Evolutionary conservation across 2,329 filamentous ascomycete species (phyloP).

Genomic region (Talaromyces marneffei): DNA sequence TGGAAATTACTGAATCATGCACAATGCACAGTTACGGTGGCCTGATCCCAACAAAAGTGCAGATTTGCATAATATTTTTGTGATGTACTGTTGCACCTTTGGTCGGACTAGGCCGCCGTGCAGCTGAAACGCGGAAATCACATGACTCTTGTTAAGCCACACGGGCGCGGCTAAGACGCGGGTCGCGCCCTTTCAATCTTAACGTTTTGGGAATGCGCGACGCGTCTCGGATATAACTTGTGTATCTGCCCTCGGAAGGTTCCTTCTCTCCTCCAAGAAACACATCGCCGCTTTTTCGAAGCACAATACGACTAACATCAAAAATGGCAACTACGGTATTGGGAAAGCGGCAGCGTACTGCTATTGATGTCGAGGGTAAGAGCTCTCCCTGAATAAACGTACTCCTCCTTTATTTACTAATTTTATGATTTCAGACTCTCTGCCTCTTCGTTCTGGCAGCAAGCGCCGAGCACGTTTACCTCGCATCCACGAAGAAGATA

Average conservation of each 20-base stretch:
- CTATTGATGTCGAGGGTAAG: slow-evolving; percentile 38
- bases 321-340: slow-evolving; percentile 38
- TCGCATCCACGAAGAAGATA: slow-evolving; percentile 35
- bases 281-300: slow-evolving; percentile 23
- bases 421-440: slow-evolving; percentile 18
- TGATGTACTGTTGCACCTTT: neutral
- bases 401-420: slow-evolving; percentile 16
- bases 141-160: slow-evolving; percentile 15
- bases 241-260: slow-evolving; percentile 18
- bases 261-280: slow-evolving; percentile 19
- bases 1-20: neutral
- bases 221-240: slow-evolving; percentile 17
- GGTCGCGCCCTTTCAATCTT: slow-evolving; percentile 19
- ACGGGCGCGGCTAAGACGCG: slow-evolving; percentile 15
- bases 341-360: slow-evolving; percentile 41
- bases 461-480: slow-evolving; percentile 46
- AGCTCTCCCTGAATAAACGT: slow-evolving; percentile 16
- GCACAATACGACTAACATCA: slow-evolving; percentile 16
- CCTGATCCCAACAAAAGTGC: neutral
- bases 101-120: neutral
- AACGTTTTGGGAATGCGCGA: slow-evolving; percentile 16
- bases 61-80: slow-evolving; percentile 7
- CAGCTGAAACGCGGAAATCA: neutral
- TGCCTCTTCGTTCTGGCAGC: slow-evolving; percentile 37
- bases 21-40: slow-evolving; percentile 2